phyloP scores from a whole-genome alignment of 345 rosid genomes.

The Chamaenerion angustifolium region DNA sequence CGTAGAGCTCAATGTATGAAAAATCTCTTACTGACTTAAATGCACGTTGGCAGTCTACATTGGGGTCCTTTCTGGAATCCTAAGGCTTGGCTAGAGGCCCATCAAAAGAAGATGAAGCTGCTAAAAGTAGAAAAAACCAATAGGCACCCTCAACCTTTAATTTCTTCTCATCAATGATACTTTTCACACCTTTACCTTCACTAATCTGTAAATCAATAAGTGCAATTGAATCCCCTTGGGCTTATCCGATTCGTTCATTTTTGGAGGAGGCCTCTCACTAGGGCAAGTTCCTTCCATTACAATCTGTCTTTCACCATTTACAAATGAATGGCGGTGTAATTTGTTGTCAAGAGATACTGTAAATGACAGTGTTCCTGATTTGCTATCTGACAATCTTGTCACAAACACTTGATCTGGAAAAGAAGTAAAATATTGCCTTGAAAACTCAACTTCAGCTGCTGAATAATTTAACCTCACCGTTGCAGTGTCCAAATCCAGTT shows the following conservation, averaged over 20 bases:
- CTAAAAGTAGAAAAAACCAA: slow-evolving; percentile 53
- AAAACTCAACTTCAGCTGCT: slow-evolving; percentile 42
- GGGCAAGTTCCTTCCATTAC: slow-evolving; percentile 63
- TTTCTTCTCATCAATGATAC: slow-evolving; percentile 37
- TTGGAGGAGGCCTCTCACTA: slow-evolving; percentile 45
- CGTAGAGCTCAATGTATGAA: slow-evolving; percentile 47
- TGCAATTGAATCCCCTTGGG: slow-evolving; percentile 59
- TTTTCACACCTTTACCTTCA: slow-evolving; percentile 29
- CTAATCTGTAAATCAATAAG: slow-evolving; percentile 56
- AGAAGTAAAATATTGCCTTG: slow-evolving; percentile 65
- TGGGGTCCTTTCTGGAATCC: slow-evolving; percentile 56
- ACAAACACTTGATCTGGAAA: slow-evolving; percentile 54
- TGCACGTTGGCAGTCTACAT: slow-evolving; percentile 25
- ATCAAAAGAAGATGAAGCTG: slow-evolving; percentile 65
- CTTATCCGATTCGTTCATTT: slow-evolving; percentile 18
- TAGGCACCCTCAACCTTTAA: slow-evolving; percentile 61
- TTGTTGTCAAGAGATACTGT: too few species aligned
- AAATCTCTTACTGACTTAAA: slow-evolving; percentile 29
- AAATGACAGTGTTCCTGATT: slow-evolving; percentile 54
- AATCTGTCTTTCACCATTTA: slow-evolving; percentile 37
- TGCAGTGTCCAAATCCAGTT: too few species aligned
- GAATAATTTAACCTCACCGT: too few species aligned
- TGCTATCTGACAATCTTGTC: slow-evolving; percentile 53
- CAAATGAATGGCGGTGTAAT: too few species aligned
- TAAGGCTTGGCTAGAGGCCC: slow-evolving; percentile 63